Conservation (phyloP, 1,284 basidiomycete genomes). For the Malassezia yamatoensis region DNA sequence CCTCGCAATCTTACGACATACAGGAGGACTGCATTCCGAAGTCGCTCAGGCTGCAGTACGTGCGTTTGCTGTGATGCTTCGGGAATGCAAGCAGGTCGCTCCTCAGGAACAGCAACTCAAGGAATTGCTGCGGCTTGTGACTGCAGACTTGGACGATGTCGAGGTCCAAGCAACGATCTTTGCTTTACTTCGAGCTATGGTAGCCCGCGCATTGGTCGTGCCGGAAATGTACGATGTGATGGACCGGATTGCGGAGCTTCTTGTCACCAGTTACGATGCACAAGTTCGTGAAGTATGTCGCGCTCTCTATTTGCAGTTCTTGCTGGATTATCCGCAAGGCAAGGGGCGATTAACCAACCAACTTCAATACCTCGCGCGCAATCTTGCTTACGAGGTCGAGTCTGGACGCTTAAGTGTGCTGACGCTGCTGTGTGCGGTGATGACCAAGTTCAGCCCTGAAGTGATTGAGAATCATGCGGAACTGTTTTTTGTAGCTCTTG, state of each 20-base stretch:
- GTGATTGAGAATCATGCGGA: constrained; percentile 75
- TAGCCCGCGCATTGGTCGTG: constrained; percentile 79
- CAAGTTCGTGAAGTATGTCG: constrained; percentile 87
- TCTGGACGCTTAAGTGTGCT: constrained; percentile 82
- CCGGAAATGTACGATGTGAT: constrained; percentile 96
- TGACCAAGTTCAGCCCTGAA: constrained; percentile 71
- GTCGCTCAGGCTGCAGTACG: constrained; percentile 79
- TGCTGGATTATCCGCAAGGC: constrained; percentile 96
- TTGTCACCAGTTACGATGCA: constrained; percentile 83
- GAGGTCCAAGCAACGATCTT: constrained; percentile 74
- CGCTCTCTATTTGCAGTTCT: constrained; percentile 78
- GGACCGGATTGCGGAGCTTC: constrained; percentile 84
- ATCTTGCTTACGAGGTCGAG: constrained; percentile 81
- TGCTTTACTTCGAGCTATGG: constrained; percentile 78
- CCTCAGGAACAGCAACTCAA: constrained; percentile 81
- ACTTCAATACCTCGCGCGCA: constrained; percentile 86
- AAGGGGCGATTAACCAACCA: constrained; percentile 75
- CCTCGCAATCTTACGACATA: constrained; percentile 69
- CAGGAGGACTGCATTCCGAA: constrained; percentile 80
- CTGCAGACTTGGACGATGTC: constrained; percentile 87
- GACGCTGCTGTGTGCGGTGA: constrained; percentile 72
- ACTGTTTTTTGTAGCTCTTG: constrained; percentile 79
- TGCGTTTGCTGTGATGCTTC: constrained; percentile 71
- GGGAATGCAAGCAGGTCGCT: constrained; percentile 56
- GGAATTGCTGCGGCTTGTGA: constrained; percentile 72